Evolutionary conservation across 2,329 filamentous ascomycete species (phyloP).

Genomic region (Fusarium sp.): DNA sequence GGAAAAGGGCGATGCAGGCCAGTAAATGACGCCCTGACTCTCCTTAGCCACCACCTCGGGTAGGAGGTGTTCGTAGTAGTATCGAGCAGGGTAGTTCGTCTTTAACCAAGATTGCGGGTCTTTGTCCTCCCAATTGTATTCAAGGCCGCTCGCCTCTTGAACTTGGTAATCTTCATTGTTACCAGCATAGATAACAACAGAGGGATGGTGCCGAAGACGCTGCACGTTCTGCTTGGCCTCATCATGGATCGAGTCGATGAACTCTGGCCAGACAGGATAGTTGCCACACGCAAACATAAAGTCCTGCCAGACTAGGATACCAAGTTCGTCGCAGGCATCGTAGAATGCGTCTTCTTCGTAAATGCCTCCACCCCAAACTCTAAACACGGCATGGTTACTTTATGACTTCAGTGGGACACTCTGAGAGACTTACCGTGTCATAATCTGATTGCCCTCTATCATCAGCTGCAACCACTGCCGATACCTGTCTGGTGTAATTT

Average conservation of each 20-base stretch:
- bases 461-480: constrained; percentile 80
- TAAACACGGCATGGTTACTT: constrained; percentile 51
- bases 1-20: constrained; percentile 83
- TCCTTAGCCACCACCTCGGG: constrained; percentile 77
- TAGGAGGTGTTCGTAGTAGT: constrained; percentile 93
- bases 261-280: constrained; percentile 74
- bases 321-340: constrained; percentile 80
- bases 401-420: neutral
- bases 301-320: constrained; percentile 87
- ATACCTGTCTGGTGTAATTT: constrained; percentile 74
- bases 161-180: constrained; percentile 98
- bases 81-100: constrained; percentile 89
- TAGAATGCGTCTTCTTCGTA: constrained; percentile 83
- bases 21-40: constrained; percentile 79
- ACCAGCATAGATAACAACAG: constrained; percentile 87
- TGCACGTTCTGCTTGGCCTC: constrained; percentile 80
- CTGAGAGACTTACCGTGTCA: constrained; percentile 56
- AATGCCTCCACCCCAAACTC: constrained; percentile 82
- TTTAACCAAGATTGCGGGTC: constrained; percentile 86
- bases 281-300: constrained; percentile 86
- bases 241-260: constrained; percentile 72
- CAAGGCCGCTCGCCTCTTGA: constrained; percentile 77
- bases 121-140: constrained; percentile 83
- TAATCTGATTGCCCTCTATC: constrained; percentile 81
- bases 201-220: constrained; percentile 85